phyloP scores from a whole-genome alignment of 805 yeast species.

The Cyberlindnera misumaiensis region DNA sequence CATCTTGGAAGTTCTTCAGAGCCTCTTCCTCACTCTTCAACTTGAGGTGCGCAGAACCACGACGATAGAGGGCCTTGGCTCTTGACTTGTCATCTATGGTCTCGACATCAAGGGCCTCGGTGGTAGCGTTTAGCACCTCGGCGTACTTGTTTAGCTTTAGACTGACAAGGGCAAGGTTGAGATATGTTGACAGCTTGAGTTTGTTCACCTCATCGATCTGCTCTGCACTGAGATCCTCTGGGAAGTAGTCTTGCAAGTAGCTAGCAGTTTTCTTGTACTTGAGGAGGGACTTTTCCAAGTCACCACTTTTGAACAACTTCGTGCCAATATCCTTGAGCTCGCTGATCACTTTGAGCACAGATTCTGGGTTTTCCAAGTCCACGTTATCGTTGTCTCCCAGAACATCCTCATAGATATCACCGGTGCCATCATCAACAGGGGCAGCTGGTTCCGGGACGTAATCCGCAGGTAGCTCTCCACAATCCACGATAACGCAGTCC shows the following conservation, averaged over 20 bases:
- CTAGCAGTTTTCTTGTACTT: conserved; percentile 71
- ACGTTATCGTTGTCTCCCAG: conserved; percentile 69
- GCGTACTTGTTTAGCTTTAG: conserved; percentile 53
- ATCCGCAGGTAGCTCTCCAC: conserved; percentile 70
- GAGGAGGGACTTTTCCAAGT: conserved; percentile 45
- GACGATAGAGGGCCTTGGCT: conserved; percentile 83
- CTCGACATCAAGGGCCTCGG: conserved; percentile 59
- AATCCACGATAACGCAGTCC: conserved; percentile 66
- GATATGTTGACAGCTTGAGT: conserved; percentile 55
- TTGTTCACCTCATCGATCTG: conserved; percentile 42
- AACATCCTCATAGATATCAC: conserved; percentile 73
- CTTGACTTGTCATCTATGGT: conserved; percentile 50
- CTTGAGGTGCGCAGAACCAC: conserved; percentile 66
- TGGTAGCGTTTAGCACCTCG: conserved; percentile 51
- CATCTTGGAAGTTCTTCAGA: conserved; percentile 55
- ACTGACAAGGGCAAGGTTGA: conserved; percentile 72
- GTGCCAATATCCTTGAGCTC: conserved; percentile 76
- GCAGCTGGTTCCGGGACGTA: conserved; percentile 38
- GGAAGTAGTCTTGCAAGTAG: conserved; percentile 67
- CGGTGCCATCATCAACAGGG: conserved; percentile 67
- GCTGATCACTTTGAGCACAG: conserved; percentile 60
- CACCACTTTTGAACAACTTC: conserved; percentile 58
- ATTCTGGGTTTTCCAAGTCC: conserved; percentile 50
- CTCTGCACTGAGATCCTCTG: conserved; percentile 55
- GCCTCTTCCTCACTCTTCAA: conserved; percentile 69